phyloP scores from a whole-genome alignment of 2,329 filamentous ascomycete species.

The Dryadomyces sulphureus region DNA sequence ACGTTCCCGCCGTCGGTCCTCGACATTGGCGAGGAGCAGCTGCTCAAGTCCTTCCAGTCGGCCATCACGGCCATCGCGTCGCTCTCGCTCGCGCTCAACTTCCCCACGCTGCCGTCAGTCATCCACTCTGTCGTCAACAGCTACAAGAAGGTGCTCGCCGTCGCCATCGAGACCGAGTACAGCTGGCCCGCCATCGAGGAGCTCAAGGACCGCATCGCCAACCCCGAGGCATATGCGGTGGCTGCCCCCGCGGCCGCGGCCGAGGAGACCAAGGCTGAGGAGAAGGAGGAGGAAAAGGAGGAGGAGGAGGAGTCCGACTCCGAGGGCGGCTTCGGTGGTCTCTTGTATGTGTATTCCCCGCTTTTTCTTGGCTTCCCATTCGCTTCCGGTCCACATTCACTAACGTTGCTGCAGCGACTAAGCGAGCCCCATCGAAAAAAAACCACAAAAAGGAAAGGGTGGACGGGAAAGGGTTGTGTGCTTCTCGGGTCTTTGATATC shows the following conservation, averaged over 20 bases:
- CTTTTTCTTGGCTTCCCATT: neutral
- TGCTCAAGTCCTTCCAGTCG: conserved; percentile 66
- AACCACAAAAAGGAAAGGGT: neutral
- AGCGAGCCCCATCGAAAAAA: neutral
- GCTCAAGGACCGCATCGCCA: conserved; percentile 99
- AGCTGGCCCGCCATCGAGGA: conserved; percentile 92
- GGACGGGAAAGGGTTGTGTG: neutral
- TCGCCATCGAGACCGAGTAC: conserved; percentile 82
- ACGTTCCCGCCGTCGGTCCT: conserved; percentile 73
- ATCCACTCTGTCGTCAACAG: conserved; percentile 92
- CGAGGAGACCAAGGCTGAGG: conserved; percentile 33
- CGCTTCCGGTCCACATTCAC: neutral
- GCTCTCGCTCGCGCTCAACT: conserved; percentile 85
- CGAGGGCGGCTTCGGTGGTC: conserved; percentile 62
- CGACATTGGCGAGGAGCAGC: conserved; percentile 89
- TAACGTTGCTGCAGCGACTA: conserved; percentile 8
- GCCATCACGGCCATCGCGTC: conserved; percentile 78
- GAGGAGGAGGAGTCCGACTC: conserved; percentile 54
- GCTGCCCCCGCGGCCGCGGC: conserved; percentile 56
- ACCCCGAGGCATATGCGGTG: conserved; percentile 90
- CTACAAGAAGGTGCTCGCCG: conserved; percentile 92
- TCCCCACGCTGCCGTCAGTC: conserved; percentile 90
- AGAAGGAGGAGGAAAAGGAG: conserved; percentile 48
- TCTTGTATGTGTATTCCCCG: conserved; percentile 34
- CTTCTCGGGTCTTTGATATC: neutral